Evolutionary conservation across 768 basidiomycete genomes (phyloP), one percentile per base, ranked within the genome.

Genomic region (Tylopilus subfusipes): DNA sequence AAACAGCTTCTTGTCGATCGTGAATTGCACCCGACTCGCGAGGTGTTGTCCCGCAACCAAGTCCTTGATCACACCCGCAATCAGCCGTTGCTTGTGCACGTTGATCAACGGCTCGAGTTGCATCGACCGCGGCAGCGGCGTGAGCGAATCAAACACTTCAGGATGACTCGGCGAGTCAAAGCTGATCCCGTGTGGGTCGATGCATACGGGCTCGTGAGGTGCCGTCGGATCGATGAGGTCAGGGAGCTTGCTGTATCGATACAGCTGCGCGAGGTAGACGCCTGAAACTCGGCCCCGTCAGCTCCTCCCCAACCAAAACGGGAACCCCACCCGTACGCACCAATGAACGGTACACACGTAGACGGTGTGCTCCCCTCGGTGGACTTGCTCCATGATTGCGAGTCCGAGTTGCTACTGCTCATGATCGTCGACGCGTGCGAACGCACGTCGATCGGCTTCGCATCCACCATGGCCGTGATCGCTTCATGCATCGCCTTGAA

Each of bases 41-140:
- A 91, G 79, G 62, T 93, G 91, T 65, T 93, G 91, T 2, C 89
- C 88, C 11, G 86, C 83, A 9, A 93, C 88, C 51, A 93, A 73
- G 8, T 82, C 79, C 68, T 91, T 90, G 73, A 93, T 88, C 39
- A 90, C 85, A 16, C 80, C 81, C 11, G 91, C 89, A 49, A 90
- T 88, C 60, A 86, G 72, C 33, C 91, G 82, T 66, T 93, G 91
- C 70, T 93, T 93, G 70, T 93, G 89, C 7, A 93, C 86, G 65
- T 92, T 93, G 72, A 93, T 90, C 54, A 93, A 71, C 4, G 91
- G 90, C 62, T 93, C 90, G 27, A 93, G 79, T 56, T 85, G 82
- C 76, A 92, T 89, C n/a, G 81, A 80, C 1, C 82, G 65, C 0
- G 90, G 91, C 5, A 93, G 80, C 9, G 85, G 80, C 4, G 83